Evolutionary conservation across 768 basidiomycete genomes (phyloP), one percentile per base, ranked within the genome.

Genomic region (Sutorius australiensis): DNA sequence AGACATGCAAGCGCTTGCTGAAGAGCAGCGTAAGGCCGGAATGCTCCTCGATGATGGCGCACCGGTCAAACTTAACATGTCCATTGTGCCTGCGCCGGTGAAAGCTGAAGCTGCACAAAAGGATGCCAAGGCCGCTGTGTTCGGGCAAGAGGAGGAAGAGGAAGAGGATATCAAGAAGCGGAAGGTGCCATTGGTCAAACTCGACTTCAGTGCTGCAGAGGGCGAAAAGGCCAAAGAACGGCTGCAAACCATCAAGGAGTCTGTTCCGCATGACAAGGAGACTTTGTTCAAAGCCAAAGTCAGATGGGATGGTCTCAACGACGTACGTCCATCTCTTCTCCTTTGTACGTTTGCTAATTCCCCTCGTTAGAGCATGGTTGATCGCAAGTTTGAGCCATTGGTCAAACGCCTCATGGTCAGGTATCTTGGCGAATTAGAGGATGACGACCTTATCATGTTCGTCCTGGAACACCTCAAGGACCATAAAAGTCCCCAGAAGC

Each of bases 401-500:
- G 83, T 93, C 27, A 88, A 90, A 57, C 80, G 82, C 8, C 78
- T 87, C 59, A 92, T 98, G 83, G 78, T 80, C 33, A 87, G 89
- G 67, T 92, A 89, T 62, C 82, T 98, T 12, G 94, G 93, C 53
- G 92, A 95, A 64, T 79, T 93, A 64, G 91, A 94, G 55, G 94
- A 95, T 64, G 91, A 94, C 56, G 94, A 98, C 64, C 78, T 97
- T 54, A 86, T 93, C 51, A 90, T 95, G 82, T 97, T 93, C 67
- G 92, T 90, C 8, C 73, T 95, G 12, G 94, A 97, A 67, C 92
- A 95, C 67, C 73, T 97, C 42, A 90, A 91, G 68, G 95, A 95
- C 59, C 89, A 91, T 66, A 95, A 94, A 63, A 75, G 81, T 16
- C 89, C 93, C 0, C 79, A 80, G 50, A 93, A 92, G 64, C 77